Evolutionary conservation across 2,329 filamentous ascomycete species (phyloP), one percentile per base, ranked within the genome.

Genomic region (Trichoderma sp.): DNA sequence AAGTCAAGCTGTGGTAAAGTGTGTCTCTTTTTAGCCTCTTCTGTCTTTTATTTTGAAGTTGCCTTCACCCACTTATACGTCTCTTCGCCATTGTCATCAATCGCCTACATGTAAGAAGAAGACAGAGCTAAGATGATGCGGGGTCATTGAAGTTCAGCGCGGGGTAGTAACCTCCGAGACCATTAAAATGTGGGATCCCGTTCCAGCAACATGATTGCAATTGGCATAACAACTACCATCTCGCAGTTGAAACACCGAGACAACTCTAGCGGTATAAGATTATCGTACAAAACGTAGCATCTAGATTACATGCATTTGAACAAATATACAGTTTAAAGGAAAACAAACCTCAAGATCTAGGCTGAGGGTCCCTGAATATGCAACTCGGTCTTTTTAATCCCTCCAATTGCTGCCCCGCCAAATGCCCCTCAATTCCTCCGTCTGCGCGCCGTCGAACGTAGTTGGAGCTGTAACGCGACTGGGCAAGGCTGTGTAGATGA

Each of bases 381-480:
- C 27, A 31, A 53, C 49, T 33, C 63, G 63, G 64, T 47, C 61
- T 21, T 65, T 71, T 68, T 67, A 72, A 74, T 74, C 73, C 76
- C 76, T 76, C 76, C 76, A 77, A 77, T 77, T 71, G 69, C 58
- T 68, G 69, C 70, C 72, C 74, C 72, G 66, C 72, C 59, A 68
- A 57, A 52, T 78, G 73, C 77, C 78, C 78, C 77, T 78, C 78
- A 79, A 79, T 79, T 79, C 73, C 76, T 80, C 78, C 78, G 77
- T 77, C 71, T n/a, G 56, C 40, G 33, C 43, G 63, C 56, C 63
- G 40, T 55, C 56, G 31, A 27, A 27, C 27, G 47, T 40, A n/a
- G 47, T 29, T 16, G 63, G 27, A 49, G 47, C 52, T 37, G 55
- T n/a, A 33, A 58, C 55, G 63, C 55, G 63, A 59, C 40, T 59